A percentile compares a stretch with the other conserved stretches of the same genome.
Conservation (phyloP, 139 green algal species). For the Tetraselmis striata region DNA sequence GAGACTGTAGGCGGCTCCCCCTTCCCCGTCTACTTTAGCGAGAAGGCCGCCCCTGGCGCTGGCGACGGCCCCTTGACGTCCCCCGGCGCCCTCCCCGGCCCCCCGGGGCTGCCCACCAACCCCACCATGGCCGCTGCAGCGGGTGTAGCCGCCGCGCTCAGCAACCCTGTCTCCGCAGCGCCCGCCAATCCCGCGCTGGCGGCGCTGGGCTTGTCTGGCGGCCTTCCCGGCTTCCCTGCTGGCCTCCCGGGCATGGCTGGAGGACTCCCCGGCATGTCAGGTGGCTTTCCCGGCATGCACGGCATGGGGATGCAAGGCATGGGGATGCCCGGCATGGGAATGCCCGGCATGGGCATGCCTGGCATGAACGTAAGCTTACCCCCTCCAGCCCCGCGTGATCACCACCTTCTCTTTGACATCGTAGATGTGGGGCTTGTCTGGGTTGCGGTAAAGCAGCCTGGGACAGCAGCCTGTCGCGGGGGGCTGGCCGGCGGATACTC, state of each 20-base stretch:
- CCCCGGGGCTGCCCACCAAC: neutral
- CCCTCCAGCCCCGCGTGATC: too few relatives aligned
- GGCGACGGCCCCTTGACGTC: neutral
- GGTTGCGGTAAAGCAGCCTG: too few relatives aligned
- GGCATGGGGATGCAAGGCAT: neutral
- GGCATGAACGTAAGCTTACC: neutral
- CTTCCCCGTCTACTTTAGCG: constrained; percentile 16
- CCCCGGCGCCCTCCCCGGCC: neutral
- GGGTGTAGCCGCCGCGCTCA: neutral
- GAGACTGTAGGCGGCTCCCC: constrained; percentile 3
- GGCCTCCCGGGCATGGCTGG: too few relatives aligned
- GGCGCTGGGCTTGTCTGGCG: too few relatives aligned
- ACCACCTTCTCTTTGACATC: too few relatives aligned
- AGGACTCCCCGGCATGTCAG: too few relatives aligned
- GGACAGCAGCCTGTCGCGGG: too few relatives aligned
- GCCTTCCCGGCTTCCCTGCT: too few relatives aligned
- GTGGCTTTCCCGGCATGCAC: neutral
- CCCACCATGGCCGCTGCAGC: neutral
- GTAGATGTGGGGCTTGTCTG: too few relatives aligned
- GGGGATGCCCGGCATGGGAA: neutral
- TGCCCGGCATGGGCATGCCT: neutral
- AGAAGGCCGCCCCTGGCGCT: neutral
- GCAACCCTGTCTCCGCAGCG: neutral
- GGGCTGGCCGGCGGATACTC: too few relatives aligned
- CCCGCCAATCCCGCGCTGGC: neutral